Evolutionary conservation across 2,329 filamentous ascomycete genomes (phyloP).

Genomic region (Sporothrix luriei): DNA sequence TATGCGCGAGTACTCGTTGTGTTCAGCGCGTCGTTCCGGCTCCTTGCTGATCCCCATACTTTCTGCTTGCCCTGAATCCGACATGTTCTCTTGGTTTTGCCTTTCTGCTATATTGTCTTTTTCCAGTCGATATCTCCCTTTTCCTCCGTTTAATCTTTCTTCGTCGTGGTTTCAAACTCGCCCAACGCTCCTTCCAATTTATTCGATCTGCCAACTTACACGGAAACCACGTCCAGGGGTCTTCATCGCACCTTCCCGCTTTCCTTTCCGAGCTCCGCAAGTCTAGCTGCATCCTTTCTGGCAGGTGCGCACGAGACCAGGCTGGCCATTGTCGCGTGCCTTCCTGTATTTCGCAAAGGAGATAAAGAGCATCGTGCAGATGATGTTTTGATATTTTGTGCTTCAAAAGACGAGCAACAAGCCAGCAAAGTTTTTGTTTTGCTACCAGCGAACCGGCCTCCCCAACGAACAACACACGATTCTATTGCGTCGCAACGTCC

Average conservation of each 20-base stretch:
- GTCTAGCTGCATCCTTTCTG: background rate
- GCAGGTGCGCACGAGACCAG: constrained; percentile 29
- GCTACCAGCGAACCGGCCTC: background rate
- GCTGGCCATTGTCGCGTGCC: constrained; percentile 1
- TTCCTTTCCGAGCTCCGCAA: background rate
- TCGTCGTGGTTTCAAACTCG: background rate
- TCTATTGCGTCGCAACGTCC: background rate
- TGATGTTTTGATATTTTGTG: background rate
- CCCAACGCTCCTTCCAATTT: constrained; percentile 11
- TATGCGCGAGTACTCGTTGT: background rate
- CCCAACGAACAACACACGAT: background rate
- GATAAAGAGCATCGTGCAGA: background rate
- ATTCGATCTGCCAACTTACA: constrained; percentile 18
- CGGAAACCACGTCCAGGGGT: background rate
- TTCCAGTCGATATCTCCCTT: background rate
- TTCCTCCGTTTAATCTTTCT: background rate
- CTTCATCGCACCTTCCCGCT: constrained; percentile 23
- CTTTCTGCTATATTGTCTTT: background rate
- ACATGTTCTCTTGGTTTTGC: background rate
- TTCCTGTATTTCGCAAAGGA: background rate
- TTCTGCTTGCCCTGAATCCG: background rate
- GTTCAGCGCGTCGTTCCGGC: background rate
- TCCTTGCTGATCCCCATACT: background rate
- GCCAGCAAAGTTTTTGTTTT: background rate
- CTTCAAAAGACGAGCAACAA: background rate